Conservation (phyloP, 805 yeast genomes). For the Wickerhamiella dianesei region DNA sequence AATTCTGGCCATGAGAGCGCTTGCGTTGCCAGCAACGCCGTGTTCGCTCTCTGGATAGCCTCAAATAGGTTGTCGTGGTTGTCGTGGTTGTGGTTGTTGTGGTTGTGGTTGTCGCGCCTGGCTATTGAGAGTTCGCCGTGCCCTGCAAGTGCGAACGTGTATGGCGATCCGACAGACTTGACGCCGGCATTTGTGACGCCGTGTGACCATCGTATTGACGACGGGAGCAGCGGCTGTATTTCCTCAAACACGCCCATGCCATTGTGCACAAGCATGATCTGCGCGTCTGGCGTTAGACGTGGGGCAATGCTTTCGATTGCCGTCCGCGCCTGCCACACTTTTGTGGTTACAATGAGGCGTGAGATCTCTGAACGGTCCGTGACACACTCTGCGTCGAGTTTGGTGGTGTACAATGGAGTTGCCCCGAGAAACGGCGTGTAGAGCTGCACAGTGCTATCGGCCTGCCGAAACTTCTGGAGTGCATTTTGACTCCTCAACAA, state of each 20-base stretch:
- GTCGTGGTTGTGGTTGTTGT: no score
- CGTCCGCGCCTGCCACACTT: conserved; percentile 54
- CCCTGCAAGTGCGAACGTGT: conserved; percentile 54
- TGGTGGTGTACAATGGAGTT: conserved; percentile 20
- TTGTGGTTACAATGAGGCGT: conserved; percentile 62
- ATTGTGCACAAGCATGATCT: conserved; percentile 63
- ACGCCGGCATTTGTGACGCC: conserved; percentile 83
- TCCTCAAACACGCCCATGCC: conserved; percentile 63
- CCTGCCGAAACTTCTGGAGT: conserved; percentile 29
- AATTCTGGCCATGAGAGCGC: conserved; percentile 31
- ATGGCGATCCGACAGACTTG: conserved; percentile 34
- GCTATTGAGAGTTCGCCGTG: conserved; percentile 37
- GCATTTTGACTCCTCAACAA: conserved; percentile 33
- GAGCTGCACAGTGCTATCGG: conserved; percentile 6
- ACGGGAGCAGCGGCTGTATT: conserved; percentile 43
- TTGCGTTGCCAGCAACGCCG: conserved; percentile 8
- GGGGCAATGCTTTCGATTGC: conserved; percentile 48
- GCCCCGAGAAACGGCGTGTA: conserved; percentile 26
- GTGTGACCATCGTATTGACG: conserved; percentile 35
- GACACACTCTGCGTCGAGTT: conserved; percentile 13
- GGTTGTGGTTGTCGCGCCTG: no score
- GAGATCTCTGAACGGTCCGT: conserved; percentile 26
- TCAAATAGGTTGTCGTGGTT: neutral
- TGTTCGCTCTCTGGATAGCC: neutral
- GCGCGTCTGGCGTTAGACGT: conserved; percentile 36